These are phyloP conservation scores for Wickerhamomyces sp. DNA, from an alignment of 1,139 yeast species.

Conservation along the genomic window DNA sequence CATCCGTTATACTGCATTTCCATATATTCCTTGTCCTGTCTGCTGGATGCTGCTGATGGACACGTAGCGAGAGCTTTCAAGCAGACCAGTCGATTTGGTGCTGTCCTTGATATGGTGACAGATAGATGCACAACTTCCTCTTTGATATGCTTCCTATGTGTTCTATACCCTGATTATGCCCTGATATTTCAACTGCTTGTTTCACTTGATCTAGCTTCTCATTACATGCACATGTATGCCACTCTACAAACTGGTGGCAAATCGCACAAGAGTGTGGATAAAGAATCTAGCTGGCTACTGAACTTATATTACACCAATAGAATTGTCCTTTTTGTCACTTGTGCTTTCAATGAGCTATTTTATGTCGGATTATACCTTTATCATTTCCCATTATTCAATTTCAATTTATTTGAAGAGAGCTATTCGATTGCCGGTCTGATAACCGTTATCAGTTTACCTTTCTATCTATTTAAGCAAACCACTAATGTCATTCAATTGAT, in stretches of 20 bases:
- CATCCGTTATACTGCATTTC: slow-evolving; percentile 77
- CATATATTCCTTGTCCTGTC: slow-evolving; percentile 82
- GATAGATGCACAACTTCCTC: slow-evolving; percentile 96
- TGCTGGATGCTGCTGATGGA: slow-evolving; percentile 95
- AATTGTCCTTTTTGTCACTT: slow-evolving; percentile 76
- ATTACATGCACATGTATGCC: slow-evolving; percentile 98
- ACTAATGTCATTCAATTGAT: slow-evolving; percentile 86
- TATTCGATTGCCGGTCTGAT: slow-evolving; percentile 65
- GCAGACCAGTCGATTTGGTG: slow-evolving; percentile 92
- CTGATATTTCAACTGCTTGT: slow-evolving; percentile 77
- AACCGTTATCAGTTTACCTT: slow-evolving; percentile 66
- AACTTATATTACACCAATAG: slow-evolving; percentile 85
- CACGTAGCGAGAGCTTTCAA: slow-evolving; percentile 86
- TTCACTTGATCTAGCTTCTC: slow-evolving; percentile 88
- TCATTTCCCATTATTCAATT: slow-evolving; percentile 38
- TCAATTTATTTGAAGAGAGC: slow-evolving; percentile 35
- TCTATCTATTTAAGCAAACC: slow-evolving; percentile 87
- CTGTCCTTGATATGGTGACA: slow-evolving; percentile 97
- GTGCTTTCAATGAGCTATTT: slow-evolving; percentile 90
- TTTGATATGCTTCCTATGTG: slow-evolving; percentile 77
- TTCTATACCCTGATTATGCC: slow-evolving; percentile 64
- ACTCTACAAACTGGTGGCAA: slow-evolving; percentile 74
- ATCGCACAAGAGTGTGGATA: slow-evolving; percentile 81
- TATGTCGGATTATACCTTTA: slow-evolving; percentile 84
- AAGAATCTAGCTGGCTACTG: slow-evolving; percentile 66